Evolutionary conservation across 2,329 filamentous ascomycete genomes (phyloP), one percentile per base, ranked within the genome.

Genomic region (Alternaria atra): DNA sequence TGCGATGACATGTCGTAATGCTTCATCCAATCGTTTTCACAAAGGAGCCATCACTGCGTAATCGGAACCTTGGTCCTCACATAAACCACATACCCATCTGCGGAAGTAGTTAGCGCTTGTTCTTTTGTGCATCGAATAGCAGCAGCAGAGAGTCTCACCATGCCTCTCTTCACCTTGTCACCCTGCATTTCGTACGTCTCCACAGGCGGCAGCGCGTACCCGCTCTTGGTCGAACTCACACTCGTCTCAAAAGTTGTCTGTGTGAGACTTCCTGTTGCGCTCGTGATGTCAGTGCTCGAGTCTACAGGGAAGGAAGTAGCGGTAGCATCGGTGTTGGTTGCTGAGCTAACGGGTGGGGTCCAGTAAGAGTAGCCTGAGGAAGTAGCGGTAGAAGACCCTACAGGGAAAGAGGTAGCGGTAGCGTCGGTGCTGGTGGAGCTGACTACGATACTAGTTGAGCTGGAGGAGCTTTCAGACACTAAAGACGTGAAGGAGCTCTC

Each of bases 81-180:
- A 65, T 30, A 17, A 63, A 65, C 63, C 63, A 65, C 56, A 58
- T 47, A 10, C 44, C 53, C 60, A 65, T 60, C 63, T 65, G 29
- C 17, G 32, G n/a, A 51, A 27, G 12, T 3, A 17, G 34, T 63
- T 53, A 63, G 60, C 37, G 27, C n/a, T 17, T 13, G 39, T 27
- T 10, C 35, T 5, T 47, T 27, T 46, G 12, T n/a, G 13, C 20
- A 25, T 23, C 20, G 35, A 7, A 15, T 5, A 27, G 25, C 9
- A 52, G 25, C 9, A 52, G 1, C 1, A n/a, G 6, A 32, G 6
- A 6, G 20, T 46, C 63, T 52, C 20, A 64, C 63, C 52, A 57
- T 39, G 20, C 43, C 34, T 29, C 54, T 44, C 23, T 57, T 61
- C 20, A 12, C 12, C 20, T 29, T 46, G 12, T 50, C 23, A 2